These are phyloP conservation scores for Penicillium sumatraense DNA, from an alignment of 2,329 filamentous ascomycete genomes.

Conservation along the genomic window DNA sequence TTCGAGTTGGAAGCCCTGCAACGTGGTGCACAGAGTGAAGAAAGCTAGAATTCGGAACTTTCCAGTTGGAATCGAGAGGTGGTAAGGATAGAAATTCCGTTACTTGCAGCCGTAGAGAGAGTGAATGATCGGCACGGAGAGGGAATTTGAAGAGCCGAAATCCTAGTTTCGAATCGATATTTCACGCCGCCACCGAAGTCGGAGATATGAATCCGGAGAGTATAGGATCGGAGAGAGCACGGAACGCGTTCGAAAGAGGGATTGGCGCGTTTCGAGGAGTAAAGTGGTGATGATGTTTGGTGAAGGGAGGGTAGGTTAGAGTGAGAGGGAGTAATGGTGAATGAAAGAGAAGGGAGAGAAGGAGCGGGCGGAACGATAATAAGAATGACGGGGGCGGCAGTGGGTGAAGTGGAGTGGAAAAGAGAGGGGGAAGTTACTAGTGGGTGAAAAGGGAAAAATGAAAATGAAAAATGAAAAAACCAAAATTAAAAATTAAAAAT, in stretches of 20 bases:
- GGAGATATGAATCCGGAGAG: slow-evolving; percentile 15
- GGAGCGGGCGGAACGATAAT: slow-evolving; percentile 30
- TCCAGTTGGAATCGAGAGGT: slow-evolving; percentile 23
- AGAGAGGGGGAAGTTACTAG: slow-evolving; percentile 17
- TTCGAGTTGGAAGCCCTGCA: slow-evolving; percentile 21
- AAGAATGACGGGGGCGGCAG: slow-evolving; percentile 34
- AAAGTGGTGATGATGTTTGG: no score
- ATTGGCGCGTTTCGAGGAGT: slow-evolving; percentile 21
- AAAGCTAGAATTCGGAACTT: slow-evolving; percentile 19
- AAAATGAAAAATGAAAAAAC: slow-evolving; percentile 16
- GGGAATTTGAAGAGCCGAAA: slow-evolving; percentile 2
- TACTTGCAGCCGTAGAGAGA: not conserved
- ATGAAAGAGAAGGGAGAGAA: slow-evolving; percentile 17
- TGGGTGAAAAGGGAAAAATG: slow-evolving; percentile 21
- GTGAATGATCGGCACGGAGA: not conserved
- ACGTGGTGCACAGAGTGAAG: slow-evolving; percentile 24
- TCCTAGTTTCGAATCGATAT: not conserved
- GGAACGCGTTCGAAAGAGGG: slow-evolving; percentile 24
- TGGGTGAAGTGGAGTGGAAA: slow-evolving; percentile 27
- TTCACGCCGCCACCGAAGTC: slow-evolving; percentile 21
- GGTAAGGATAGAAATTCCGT: not conserved
- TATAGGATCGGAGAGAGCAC: slow-evolving; percentile 9
- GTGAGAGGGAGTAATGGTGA: not conserved
- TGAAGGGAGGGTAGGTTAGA: slow-evolving; percentile 8
- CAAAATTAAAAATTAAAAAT: slow-evolving; percentile 25